Evolutionary conservation across 331 rosid genomes (phyloP), one percentile per base, ranked within the genome.

Genomic region (Malus hybrid): DNA sequence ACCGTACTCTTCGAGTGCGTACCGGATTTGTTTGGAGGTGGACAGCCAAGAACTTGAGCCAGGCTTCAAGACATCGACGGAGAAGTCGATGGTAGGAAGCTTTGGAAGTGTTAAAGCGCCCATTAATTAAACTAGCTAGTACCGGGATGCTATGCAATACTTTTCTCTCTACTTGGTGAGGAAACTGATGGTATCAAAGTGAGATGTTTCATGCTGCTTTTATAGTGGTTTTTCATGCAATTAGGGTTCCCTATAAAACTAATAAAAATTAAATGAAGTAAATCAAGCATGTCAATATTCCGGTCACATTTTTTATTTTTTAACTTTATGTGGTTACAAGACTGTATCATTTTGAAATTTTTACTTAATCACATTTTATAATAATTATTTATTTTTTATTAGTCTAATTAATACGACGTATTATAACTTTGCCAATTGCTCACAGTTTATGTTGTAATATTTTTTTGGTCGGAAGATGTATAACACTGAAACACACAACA

Each of bases 1-100:
- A 9, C 87, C 87, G 70, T 80, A 77, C 15, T 82, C 83, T 66
- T 86, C 88, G 7, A 61, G 33, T 4, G 66, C 66, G 3, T 26
- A 26, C 1, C 66, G 66, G 66, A 61, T n/a, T 61, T 61, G 3
- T 61, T 24, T 26, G 34, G 66, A 11, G 66, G 66, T 61, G 34
- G 66, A 61, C 33, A 61, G 5, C 66, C 66, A 61, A 10, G 34
- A 61, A 1, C n/a, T 11, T 24, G 66, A 61, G 18, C 34, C 66
- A 24, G 57, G 20, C 20, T 73, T 57, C 78, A 84, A 39, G 22
- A 70, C 77, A 12, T 80, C 75, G 26, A 32, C 22, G 6, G 76
- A 80, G 53, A 88, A 84, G 62, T 82, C 71, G 3, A 88, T 72
- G 16, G 66, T 24, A 16, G 93, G 88, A 61, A 86, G 50, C 24